phyloP scores from a whole-genome alignment of 768 basidiomycete species.

The Mrakia frigida region DNA sequence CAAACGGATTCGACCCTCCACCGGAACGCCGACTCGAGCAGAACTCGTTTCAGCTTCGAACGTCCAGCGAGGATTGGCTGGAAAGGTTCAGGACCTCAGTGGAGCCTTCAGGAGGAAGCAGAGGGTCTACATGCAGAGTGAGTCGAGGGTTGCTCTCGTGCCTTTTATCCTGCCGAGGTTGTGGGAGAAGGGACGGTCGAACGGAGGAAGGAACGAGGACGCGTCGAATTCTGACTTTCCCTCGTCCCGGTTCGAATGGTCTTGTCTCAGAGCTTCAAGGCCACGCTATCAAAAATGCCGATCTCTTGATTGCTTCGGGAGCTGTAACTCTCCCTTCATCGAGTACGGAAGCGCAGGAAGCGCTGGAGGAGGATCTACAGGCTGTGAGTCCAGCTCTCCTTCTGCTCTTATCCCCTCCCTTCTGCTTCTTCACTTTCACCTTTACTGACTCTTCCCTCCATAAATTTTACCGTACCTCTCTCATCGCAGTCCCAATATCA shows the following conservation, averaged over 20 bases:
- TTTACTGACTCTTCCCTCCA: not conserved
- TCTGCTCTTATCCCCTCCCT: not conserved
- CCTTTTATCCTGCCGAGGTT: constrained; percentile 28
- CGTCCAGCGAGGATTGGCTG: constrained; percentile 91
- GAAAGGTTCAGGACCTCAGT: constrained; percentile 88
- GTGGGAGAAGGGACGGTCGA: not conserved
- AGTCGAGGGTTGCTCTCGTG: constrained; percentile 50
- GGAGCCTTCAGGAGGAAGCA: constrained; percentile 94
- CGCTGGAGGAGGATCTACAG: constrained; percentile 77
- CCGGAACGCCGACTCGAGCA: not conserved
- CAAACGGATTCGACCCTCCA: constrained; percentile 57
- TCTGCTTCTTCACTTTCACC: not conserved
- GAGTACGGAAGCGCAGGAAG: constrained; percentile 8
- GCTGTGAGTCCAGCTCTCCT: constrained; percentile 57
- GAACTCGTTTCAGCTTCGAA: constrained; percentile 54
- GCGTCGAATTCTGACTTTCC: constrained; percentile 31
- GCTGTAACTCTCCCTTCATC: constrained; percentile 44
- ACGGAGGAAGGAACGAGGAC: too few relatives aligned
- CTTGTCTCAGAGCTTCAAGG: constrained; percentile 73
- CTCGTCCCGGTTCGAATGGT: constrained; percentile 21
- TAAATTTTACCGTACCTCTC: too few relatives aligned
- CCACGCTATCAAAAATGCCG: constrained; percentile 95
- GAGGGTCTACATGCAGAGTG: constrained; percentile 96
- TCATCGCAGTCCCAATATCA: constrained; percentile 43
- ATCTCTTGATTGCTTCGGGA: constrained; percentile 80